Evolutionary conservation across 2,329 filamentous ascomycete genomes (phyloP).

Genomic region (Colletotrichum sublineola): DNA sequence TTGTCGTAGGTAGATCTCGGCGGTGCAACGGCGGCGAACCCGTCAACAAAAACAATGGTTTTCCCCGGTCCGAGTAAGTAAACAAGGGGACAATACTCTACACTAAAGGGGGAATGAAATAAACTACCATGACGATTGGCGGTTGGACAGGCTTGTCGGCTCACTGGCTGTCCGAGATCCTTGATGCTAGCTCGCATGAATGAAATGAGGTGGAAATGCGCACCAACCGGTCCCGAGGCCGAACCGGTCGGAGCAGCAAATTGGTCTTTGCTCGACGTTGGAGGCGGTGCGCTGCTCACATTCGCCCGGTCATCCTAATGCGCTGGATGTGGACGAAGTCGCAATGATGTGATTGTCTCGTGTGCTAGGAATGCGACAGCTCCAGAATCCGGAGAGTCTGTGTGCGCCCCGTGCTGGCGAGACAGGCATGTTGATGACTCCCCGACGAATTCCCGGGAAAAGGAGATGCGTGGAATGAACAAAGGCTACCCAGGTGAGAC

Average conservation of each 20-base stretch:
- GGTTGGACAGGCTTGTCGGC: conserved; percentile 35
- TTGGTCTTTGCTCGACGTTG: conserved; percentile 27
- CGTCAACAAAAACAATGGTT: conserved; percentile 40
- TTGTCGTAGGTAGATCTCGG: not conserved
- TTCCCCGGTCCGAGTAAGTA: conserved; percentile 37
- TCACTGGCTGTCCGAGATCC: conserved; percentile 32
- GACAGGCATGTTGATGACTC: not conserved
- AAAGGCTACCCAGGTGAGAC: conserved; percentile 6
- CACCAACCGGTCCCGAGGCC: conserved; percentile 37
- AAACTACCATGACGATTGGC: conserved; percentile 16
- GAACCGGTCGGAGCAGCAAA: conserved; percentile 34
- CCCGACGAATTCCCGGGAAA: conserved; percentile 22
- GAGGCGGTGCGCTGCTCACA: not conserved
- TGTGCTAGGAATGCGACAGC: conserved; percentile 35
- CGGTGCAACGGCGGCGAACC: conserved; percentile 29
- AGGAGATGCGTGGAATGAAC: not conserved
- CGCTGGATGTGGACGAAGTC: conserved; percentile 36
- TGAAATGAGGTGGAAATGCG: conserved; percentile 40
- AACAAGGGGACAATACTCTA: conserved; percentile 22
- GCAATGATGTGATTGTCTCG: conserved; percentile 42
- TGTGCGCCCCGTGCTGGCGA: conserved; percentile 7
- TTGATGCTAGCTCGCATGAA: conserved; percentile 44
- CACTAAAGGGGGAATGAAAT: not conserved
- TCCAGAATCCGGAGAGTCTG: conserved; percentile 14
- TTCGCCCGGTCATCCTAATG: conserved; percentile 34